These are phyloP conservation scores for Murraya paniculata DNA, from an alignment of 345 rosid species.

Conservation along the genomic window DNA sequence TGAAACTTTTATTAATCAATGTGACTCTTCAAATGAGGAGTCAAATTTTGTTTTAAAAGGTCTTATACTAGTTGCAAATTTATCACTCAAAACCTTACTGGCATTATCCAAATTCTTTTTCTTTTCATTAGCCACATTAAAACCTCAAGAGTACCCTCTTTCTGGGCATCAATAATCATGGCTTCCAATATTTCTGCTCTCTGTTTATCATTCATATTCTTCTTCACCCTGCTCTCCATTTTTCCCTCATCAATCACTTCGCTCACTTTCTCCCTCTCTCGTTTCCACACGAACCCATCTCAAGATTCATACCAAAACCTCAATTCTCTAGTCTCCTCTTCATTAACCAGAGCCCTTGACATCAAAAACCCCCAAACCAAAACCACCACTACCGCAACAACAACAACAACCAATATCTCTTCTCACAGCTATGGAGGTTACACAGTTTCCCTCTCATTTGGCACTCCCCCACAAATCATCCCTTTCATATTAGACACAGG, in stretches of 20 bases:
- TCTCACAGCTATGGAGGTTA: constrained; percentile 30
- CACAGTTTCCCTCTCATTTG: constrained; percentile 28
- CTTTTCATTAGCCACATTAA: background rate
- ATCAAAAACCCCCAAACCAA: constrained; percentile 25
- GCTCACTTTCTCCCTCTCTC: constrained; percentile 25
- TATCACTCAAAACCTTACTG: background rate
- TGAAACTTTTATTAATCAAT: no score
- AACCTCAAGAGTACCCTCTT: background rate
- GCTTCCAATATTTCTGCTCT: constrained; percentile 4
- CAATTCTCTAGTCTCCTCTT: constrained; percentile 25
- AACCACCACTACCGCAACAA: background rate
- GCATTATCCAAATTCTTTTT: background rate
- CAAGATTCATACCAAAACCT: constrained; percentile 29
- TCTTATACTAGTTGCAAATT: background rate
- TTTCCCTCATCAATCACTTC: constrained; percentile 10
- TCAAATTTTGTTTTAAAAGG: no score
- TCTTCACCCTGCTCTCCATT: constrained; percentile 12
- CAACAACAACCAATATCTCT: background rate
- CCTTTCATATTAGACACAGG: constrained; percentile 33
- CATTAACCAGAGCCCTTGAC: constrained; percentile 37
- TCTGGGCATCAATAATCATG: constrained; percentile 3
- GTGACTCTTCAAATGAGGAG: no score
- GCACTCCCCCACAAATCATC: constrained; percentile 30
- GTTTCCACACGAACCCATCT: constrained; percentile 10
- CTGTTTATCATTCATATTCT: background rate